These are phyloP conservation scores for Metarhizium robertsii DNA, from an alignment of 2,329 filamentous ascomycete genomes.

Conservation along the genomic window DNA sequence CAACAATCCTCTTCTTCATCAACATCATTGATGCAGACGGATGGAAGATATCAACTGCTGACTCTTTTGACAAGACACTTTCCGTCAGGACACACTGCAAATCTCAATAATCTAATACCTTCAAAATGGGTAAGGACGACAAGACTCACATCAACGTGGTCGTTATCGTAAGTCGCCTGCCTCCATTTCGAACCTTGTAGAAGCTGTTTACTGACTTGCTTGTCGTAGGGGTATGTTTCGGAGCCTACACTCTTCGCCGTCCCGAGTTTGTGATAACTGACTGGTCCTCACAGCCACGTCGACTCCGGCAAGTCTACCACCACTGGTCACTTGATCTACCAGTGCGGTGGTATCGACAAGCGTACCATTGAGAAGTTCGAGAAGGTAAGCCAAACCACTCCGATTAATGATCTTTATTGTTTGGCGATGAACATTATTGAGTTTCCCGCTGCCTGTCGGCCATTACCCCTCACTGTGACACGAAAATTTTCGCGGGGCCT, in stretches of 20 bases:
- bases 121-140: slow-evolving; percentile 64
- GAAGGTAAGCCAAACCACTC: slow-evolving; percentile 61
- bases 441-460: slow-evolving; percentile 4
- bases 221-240: slow-evolving; percentile 17
- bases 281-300: slow-evolving; percentile 62
- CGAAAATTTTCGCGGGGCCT: slow-evolving; percentile 9
- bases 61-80: slow-evolving; percentile 1
- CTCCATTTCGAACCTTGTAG: neutral
- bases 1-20: neutral
- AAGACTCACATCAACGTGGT: slow-evolving; percentile 97
- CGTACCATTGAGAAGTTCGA: slow-evolving; percentile 99
- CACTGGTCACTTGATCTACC: slow-evolving; percentile 96
- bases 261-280: slow-evolving; percentile 21
- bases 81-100: slow-evolving; percentile 5
- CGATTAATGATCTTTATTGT: neutral
- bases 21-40: slow-evolving; percentile 2
- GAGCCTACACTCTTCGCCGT: neutral
- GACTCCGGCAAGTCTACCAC: slow-evolving; percentile 99
- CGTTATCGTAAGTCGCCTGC: slow-evolving; percentile 59
- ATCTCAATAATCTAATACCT: neutral
- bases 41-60: neutral
- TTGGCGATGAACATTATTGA: neutral
- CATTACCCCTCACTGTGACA: slow-evolving; percentile 2
- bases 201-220: slow-evolving; percentile 10
- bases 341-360: slow-evolving; percentile 99